Evolutionary conservation across 306 rosid genomes (phyloP), one percentile per base, ranked within the genome.

Genomic region (Ochetophila trinervis): DNA sequence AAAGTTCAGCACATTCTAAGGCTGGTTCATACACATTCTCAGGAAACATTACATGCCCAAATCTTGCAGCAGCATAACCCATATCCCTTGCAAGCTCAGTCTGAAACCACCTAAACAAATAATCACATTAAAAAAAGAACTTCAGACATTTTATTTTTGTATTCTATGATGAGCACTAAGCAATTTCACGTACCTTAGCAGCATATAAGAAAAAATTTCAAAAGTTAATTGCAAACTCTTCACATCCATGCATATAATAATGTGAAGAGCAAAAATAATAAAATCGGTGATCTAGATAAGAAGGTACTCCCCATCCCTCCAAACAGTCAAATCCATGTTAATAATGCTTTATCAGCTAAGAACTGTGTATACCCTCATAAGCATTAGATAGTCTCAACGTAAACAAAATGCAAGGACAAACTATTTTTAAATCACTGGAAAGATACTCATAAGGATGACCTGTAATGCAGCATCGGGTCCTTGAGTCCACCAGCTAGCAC

Each of bases 401-500:
- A 57, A 17, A 68, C 34, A 6, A 1, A 57, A 40, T 40, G 45
- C 15, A 40, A 8, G 45, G 12, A 9, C 14, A 8, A 36, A 10
- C 45, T 40, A 10, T 40, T 40, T 1, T 40, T 1, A 12, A 40
- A 40, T n/a, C 22, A 51, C 30, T 37, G 12, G 71, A 72, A 70
- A 71, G 55, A 60, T 61, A 60, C 36, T 56, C 16, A 37, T 36
- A 73, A 67, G 64, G 47, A 68, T 76, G 86, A 93, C 98, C 98
- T 87, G 98, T 82, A 93, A 69, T 53, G 76, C 64, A 77, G 97
- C 85, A 84, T 86, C 86, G 60, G 95, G 98, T 63, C 98, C 98
- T 78, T 93, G 98, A 63, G 98, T 93, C 98, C 98, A 93, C 98
- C 98, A 93, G 80, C 98, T 93, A 56, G 97, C 98, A 86, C 97